phyloP scores from a whole-genome alignment of 179 eudicot species.

The Silene vulgaris region DNA sequence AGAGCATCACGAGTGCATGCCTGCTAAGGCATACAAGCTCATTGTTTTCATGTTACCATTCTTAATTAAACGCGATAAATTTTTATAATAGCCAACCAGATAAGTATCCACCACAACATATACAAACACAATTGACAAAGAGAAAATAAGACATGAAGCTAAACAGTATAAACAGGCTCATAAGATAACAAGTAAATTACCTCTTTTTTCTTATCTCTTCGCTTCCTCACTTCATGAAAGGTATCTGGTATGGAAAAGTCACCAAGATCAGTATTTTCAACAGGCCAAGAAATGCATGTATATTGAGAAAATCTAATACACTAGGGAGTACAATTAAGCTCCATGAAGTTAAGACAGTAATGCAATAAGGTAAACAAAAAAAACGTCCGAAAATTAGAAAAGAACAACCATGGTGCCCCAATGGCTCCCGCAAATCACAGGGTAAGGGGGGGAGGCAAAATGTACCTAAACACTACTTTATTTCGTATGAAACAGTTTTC shows the following conservation, averaged over 20 bases:
- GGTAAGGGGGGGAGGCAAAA: no score
- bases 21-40: not conserved
- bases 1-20: not conserved
- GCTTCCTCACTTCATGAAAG: conserved; percentile 84
- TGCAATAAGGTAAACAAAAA: no score
- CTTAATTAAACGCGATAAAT: not conserved
- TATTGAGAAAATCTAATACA: not conserved
- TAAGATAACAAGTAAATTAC: conserved; percentile 29
- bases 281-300: not conserved
- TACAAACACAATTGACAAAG: not conserved
- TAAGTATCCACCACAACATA: not conserved
- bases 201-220: conserved; percentile 78
- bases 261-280: conserved; percentile 7
- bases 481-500: not conserved
- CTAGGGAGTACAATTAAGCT: not conserved
- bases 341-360: not conserved
- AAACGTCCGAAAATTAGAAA: no score
- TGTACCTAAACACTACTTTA: no score
- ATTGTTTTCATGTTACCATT: not conserved
- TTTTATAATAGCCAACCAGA: not conserved
- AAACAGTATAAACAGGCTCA: not conserved
- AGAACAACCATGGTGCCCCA: not conserved
- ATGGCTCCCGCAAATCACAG: no score
- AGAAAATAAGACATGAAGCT: not conserved
- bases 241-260: conserved; percentile 49